Conservation (phyloP, 257 asterid species). For the Solanum virginianum region DNA sequence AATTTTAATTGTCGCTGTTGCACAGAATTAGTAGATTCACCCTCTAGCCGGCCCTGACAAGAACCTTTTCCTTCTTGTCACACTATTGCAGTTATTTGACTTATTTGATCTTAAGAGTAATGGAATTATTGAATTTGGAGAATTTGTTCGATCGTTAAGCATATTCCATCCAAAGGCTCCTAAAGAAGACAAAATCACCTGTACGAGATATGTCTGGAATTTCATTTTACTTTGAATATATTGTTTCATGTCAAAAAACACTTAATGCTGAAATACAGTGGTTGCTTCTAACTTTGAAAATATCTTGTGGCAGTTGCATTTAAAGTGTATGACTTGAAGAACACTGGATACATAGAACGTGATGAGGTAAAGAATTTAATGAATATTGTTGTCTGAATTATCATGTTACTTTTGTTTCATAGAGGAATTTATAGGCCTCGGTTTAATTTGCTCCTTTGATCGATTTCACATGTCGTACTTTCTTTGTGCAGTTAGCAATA, state of each 20-base stretch:
- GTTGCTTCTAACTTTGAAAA: background rate
- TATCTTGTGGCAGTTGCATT: conserved; percentile 44
- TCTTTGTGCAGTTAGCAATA: too few species aligned
- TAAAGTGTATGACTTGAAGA: conserved; percentile 44
- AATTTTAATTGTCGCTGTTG: background rate
- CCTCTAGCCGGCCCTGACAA: too few species aligned
- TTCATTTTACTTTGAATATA: background rate
- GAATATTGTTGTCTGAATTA: background rate
- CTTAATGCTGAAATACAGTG: background rate
- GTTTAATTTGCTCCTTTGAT: too few species aligned
- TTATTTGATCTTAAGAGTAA: conserved; percentile 51
- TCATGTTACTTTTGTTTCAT: too few species aligned
- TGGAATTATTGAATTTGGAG: conserved; percentile 71
- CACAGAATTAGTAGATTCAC: background rate
- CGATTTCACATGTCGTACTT: too few species aligned
- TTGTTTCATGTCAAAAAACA: background rate
- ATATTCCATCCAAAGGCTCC: conserved; percentile 52
- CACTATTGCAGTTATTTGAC: conserved; percentile 45
- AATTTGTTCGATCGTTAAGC: conserved; percentile 58
- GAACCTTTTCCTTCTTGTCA: background rate
- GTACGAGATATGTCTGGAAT: conserved; percentile 14
- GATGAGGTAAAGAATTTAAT: conserved; percentile 39
- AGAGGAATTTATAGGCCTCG: too few species aligned
- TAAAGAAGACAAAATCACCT: conserved; percentile 28
- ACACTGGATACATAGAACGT: conserved; percentile 53